Conservation (phyloP, 1,139 yeast species). For the Scheffersomyces illinoinensis region DNA sequence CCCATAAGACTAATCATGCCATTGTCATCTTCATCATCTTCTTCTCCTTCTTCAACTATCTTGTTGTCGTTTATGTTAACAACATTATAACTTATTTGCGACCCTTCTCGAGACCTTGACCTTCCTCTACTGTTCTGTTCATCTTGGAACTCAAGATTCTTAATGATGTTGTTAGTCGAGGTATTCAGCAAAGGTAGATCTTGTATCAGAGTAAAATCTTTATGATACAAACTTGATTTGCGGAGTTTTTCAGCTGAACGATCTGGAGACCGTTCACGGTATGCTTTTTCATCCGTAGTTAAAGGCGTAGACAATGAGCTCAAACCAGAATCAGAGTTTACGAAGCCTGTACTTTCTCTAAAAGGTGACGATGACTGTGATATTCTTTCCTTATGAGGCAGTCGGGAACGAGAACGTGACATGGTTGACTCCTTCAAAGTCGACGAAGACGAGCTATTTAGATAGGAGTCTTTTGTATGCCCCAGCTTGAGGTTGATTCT, state of each 20-base stretch:
- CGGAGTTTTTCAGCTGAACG: conserved; percentile 15
- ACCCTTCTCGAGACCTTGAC: conserved; percentile 17
- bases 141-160: conserved; percentile 12
- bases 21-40: conserved; percentile 16
- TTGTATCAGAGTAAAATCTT: conserved; percentile 14
- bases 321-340: neutral
- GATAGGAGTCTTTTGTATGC: neutral
- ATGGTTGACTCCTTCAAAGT: conserved; percentile 1
- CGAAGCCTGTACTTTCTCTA: neutral
- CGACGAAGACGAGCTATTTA: neutral
- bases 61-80: conserved; percentile 5
- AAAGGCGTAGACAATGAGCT: neutral
- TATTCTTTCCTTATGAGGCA: conserved; percentile 15
- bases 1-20: conserved; percentile 59
- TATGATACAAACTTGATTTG: conserved; percentile 16
- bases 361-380: conserved; percentile 5
- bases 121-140: conserved; percentile 28
- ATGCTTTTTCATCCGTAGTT: conserved; percentile 4
- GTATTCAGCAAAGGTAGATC: conserved; percentile 20
- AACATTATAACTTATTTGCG: conserved; percentile 3
- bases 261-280: conserved; percentile 16
- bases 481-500: neutral
- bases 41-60: conserved; percentile 14
- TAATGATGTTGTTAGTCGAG: conserved; percentile 12
- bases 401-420: conserved; percentile 23